These are phyloP conservation scores for Penicillium roqueforti DNA, from an alignment of 495 filamentous ascomycete genomes.

Conservation along the genomic window DNA sequence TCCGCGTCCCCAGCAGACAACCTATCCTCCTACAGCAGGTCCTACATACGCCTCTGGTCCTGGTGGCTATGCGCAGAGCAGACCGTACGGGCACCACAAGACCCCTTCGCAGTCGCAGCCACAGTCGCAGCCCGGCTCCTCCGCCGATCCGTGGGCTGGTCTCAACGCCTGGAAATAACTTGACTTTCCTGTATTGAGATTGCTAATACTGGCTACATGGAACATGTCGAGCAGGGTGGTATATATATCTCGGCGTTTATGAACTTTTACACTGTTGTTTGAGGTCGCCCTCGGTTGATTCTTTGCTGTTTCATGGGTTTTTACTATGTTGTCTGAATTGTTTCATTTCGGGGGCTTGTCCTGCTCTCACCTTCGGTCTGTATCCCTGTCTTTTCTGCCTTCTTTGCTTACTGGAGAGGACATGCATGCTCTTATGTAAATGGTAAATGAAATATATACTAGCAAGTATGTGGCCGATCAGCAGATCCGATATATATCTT, in stretches of 20 bases:
- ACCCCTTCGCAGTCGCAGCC: slow-evolving; percentile 43
- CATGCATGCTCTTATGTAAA: slow-evolving; percentile 2
- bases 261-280: neutral
- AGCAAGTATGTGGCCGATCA: neutral
- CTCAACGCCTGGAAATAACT: slow-evolving; percentile 80
- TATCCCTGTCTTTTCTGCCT: neutral
- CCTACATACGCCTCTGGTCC: slow-evolving; percentile 53
- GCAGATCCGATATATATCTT: neutral
- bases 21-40: slow-evolving; percentile 55
- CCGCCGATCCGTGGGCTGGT: slow-evolving; percentile 77
- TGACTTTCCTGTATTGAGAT: neutral
- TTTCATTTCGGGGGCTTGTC: neutral
- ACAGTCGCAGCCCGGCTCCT: slow-evolving; percentile 25
- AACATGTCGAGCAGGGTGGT: neutral
- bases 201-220: neutral
- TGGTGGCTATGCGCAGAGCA: slow-evolving; percentile 53
- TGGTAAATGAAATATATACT: slow-evolving; percentile 8
- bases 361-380: neutral
- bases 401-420: neutral
- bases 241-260: slow-evolving; percentile 9
- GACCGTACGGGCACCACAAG: slow-evolving; percentile 41
- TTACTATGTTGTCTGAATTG: neutral
- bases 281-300: slow-evolving; percentile 1
- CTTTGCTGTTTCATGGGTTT: neutral
- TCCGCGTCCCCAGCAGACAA: slow-evolving; percentile 72